phyloP scores from a whole-genome alignment of 2,329 filamentous ascomycete species.

The Aspergillus tamarii region DNA sequence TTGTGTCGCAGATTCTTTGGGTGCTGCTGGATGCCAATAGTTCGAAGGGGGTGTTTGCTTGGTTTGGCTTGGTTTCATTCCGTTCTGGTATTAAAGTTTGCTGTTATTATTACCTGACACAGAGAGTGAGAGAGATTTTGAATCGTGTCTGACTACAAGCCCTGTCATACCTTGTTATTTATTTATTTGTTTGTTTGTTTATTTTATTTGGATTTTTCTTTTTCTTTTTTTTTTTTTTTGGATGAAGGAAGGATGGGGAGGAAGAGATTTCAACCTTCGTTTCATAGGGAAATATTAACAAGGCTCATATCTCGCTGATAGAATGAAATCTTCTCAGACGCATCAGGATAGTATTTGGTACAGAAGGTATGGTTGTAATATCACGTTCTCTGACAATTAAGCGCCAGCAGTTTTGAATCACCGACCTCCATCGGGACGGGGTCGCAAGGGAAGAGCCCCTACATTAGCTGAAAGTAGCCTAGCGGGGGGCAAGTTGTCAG shows the following conservation, averaged over 20 bases:
- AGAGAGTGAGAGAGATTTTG: background rate
- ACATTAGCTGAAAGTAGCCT: conserved; percentile 3
- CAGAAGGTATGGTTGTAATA: background rate
- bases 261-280: background rate
- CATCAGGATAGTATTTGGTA: background rate
- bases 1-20: conserved; percentile 18
- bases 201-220: no score
- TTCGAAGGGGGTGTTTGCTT: conserved; percentile 7
- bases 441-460: conserved; percentile 2
- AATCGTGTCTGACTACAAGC: background rate
- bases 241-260: background rate
- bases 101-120: conserved; percentile 2
- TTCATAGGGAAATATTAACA: background rate
- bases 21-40: conserved; percentile 11
- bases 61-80: conserved; percentile 4
- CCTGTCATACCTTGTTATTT: background rate
- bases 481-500: conserved; percentile 3
- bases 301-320: background rate
- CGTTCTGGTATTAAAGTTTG: conserved; percentile 1
- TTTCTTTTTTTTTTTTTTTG: no score
- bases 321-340: background rate
- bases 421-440: background rate
- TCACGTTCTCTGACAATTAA: background rate
- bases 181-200: background rate
- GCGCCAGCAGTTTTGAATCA: background rate